These are phyloP conservation scores for Aristolochia californica DNA, from an alignment of 164 flowering plant species.

Conservation along the genomic window DNA sequence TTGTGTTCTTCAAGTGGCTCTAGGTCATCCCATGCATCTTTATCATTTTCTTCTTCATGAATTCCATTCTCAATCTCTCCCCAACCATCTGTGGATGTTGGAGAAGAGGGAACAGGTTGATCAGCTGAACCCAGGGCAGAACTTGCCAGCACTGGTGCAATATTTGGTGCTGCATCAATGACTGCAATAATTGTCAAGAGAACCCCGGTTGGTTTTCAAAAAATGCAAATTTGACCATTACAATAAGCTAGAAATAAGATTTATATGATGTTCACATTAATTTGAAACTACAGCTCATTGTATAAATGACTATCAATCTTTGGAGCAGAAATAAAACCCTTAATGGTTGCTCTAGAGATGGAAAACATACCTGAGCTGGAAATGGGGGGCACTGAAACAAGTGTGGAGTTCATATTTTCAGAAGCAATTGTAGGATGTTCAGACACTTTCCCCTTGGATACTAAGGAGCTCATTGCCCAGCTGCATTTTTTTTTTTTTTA, in stretches of 20 bases:
- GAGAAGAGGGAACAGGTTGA: conserved; percentile 58
- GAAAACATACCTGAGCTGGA: conserved; percentile 45
- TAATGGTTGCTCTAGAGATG: background rate
- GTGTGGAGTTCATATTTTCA: conserved; percentile 30
- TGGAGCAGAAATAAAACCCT: background rate
- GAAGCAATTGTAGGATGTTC: conserved; percentile 57
- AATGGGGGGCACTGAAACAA: conserved; percentile 39
- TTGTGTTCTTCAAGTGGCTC: conserved; percentile 79
- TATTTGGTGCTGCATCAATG: conserved; percentile 26
- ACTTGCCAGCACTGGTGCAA: conserved; percentile 27
- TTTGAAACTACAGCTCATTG: background rate
- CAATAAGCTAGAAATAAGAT: background rate
- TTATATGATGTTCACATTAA: background rate
- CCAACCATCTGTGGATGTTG: conserved; percentile 96
- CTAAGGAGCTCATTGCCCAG: conserved; percentile 98
- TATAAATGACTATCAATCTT: background rate
- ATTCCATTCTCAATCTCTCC: conserved; percentile 90
- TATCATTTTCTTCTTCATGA: conserved; percentile 45
- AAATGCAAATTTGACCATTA: background rate
- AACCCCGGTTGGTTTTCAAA: background rate
- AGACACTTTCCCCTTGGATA: conserved; percentile 72
- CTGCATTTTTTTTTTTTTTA: conserved; percentile 59
- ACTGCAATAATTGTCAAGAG: conserved; percentile 16
- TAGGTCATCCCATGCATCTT: conserved; percentile 96
- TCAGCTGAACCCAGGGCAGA: conserved; percentile 33